These are phyloP conservation scores for Solanum sparsipilum DNA, from an alignment of 257 asterid genomes.

Conservation along the genomic window DNA sequence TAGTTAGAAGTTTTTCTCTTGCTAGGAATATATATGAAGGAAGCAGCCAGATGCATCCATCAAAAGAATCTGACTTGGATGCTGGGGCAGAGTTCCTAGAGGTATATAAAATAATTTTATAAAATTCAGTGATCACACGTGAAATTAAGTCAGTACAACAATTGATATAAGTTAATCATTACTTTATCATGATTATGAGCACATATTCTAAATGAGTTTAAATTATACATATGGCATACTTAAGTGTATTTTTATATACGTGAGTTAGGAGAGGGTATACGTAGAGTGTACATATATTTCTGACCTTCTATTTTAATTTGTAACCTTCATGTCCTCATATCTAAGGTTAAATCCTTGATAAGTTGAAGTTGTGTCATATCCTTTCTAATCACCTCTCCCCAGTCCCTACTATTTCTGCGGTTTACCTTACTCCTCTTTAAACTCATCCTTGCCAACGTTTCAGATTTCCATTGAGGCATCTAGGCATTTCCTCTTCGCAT, in stretches of 20 bases:
- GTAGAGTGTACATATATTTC: too few species aligned
- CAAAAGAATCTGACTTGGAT: slow-evolving; percentile 15
- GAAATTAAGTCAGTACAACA: background rate
- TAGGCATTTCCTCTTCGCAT: too few species aligned
- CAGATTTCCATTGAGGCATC: too few species aligned
- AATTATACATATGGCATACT: background rate
- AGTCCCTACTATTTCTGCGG: too few species aligned
- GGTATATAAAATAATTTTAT: slow-evolving; percentile 4
- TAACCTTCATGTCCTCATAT: rapidly evolving
- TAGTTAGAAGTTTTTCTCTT: slow-evolving; percentile 25
- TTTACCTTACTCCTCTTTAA: too few species aligned
- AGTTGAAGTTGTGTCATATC: background rate
- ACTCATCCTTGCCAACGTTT: background rate
- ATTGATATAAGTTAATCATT: background rate
- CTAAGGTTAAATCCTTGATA: rapidly evolving
- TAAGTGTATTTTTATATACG: too few species aligned
- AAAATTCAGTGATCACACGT: background rate
- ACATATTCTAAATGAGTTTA: background rate
- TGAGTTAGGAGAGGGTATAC: too few species aligned
- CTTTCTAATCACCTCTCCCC: too few species aligned
- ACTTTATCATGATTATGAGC: background rate
- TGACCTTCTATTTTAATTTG: too few species aligned
- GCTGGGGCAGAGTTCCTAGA: slow-evolving; percentile 28
- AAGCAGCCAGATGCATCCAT: slow-evolving; percentile 2
- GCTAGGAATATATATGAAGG: slow-evolving; percentile 22